Base-by-base conservation (phyloP, 2,329 filamentous ascomycete species). In the Pseudocercospora musae region DNA sequence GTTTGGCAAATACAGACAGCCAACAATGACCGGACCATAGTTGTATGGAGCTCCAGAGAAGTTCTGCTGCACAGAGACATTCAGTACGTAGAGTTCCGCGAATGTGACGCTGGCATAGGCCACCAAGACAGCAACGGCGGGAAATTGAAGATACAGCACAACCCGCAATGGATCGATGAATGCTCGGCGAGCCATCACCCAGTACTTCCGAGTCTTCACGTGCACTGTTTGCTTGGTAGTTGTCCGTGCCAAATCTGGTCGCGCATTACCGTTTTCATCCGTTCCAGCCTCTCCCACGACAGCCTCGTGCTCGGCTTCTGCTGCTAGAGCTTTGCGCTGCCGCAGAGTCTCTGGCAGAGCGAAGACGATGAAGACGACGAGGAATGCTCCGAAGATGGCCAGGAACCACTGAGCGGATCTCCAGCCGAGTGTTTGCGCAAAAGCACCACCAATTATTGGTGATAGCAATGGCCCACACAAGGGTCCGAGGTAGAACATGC, bases 401-500 rank as follows among this genome's bases (percentile, higher is more conserved):
- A 91, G 81, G 68, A 92, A 92, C 88, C 89, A 95, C 79, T 91
- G 85, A 1, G 89, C 90, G 42, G 87, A 87, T 69, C 89, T 81
- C 91, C 91, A 95, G 1, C 87, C 86, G 71, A 89, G 87, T 5
- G 76, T 80, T 68, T 91, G 78, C 0, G 88, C 82, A n/a, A 96
- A 77, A 0, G 83, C 85, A 48, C 91, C 91, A 57, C 91, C 91
- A 31, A 95, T 80, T 57, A 95, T 89, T 1, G 91, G 91, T 0
- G 89, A 87, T 5, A 94, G 75, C 13, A 95, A 77, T 0, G 91
- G 91, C 0, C 90, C 91, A 54, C 87, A 83, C 8, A 95, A 77
- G 0, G 91, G 91, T 0, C 91, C 91, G 0, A 95, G 81, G 69
- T 93, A 95, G 76, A 94, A 95, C 44, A 90, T 82, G 2, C 89